Percentiles rank a stretch among this genome's conserved stretches.
Evolutionary conservation across 139 green algal genomes (phyloP).

Genomic region (Bryopsis sp.): DNA sequence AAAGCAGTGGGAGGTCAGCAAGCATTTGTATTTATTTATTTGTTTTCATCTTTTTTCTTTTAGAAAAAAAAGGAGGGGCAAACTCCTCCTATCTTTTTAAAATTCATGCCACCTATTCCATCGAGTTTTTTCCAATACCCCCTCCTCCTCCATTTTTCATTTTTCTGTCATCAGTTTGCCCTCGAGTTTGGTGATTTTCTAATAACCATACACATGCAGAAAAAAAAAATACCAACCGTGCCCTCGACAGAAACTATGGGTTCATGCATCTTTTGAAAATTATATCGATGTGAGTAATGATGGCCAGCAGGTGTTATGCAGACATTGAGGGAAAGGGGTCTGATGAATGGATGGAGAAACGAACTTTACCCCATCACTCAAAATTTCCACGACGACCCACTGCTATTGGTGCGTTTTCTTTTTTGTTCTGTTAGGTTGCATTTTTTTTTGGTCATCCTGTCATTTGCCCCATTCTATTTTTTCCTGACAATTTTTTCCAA

Average conservation of each 20-base stretch:
- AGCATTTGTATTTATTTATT: background rate
- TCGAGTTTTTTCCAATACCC: background rate
- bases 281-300: too few relatives aligned
- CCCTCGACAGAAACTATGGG: too few relatives aligned
- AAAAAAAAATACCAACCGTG: too few relatives aligned
- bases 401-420: constrained; percentile 36
- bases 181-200: background rate
- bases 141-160: background rate
- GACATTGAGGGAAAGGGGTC: constrained; percentile 36
- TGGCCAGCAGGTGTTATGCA: constrained; percentile 24
- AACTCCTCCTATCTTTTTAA: background rate
- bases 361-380: constrained; percentile 83
- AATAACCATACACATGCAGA: too few relatives aligned
- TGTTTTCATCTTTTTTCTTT: background rate
- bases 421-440: background rate
- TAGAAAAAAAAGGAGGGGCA: too few relatives aligned
- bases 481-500: too few relatives aligned
- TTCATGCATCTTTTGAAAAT: too few relatives aligned
- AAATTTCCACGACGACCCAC: constrained; percentile 49
- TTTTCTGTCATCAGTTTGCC: background rate
- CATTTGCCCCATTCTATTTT: too few relatives aligned
- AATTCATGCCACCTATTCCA: background rate
- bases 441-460: background rate
- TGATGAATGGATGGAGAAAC: constrained; percentile 79
- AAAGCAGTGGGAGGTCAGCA: constrained; percentile 7